Evolutionary conservation across 1,139 yeast genomes (phyloP).

Genomic region (Blastobotrys apis): DNA sequence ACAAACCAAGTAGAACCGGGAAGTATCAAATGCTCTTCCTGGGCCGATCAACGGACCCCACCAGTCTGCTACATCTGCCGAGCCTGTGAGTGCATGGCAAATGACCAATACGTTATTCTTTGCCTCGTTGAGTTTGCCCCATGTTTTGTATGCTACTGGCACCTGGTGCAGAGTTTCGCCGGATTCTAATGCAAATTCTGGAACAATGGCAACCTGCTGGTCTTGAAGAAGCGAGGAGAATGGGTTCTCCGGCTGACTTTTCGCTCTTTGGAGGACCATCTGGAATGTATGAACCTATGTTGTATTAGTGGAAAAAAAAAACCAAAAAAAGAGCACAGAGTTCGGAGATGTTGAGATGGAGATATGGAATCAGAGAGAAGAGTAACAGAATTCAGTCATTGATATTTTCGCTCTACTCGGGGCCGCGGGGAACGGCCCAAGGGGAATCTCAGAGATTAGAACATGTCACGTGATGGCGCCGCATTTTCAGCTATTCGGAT

Average conservation of each 20-base stretch:
- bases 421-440: no score
- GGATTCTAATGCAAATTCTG: constrained; percentile 70
- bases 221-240: constrained; percentile 68
- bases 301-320: no score
- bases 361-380: no score
- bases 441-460: no score
- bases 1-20: constrained; percentile 79
- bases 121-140: constrained; percentile 74
- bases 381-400: no score
- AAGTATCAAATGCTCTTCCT: constrained; percentile 84
- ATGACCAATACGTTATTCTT: constrained; percentile 77
- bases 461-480: no score
- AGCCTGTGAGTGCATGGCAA: constrained; percentile 94
- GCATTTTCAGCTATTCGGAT: no score
- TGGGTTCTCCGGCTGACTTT: constrained; percentile 58
- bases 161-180: constrained; percentile 70
- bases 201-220: constrained; percentile 78
- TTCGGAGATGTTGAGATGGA: no score
- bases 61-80: constrained; percentile 95
- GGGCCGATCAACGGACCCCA: constrained; percentile 94
- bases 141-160: constrained; percentile 92
- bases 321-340: no score
- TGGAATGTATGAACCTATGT: no score
- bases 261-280: constrained; percentile 22
- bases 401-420: no score